Base-by-base conservation (phyloP, 1,284 basidiomycete species). In the Malassezia slooffiae region DNA sequence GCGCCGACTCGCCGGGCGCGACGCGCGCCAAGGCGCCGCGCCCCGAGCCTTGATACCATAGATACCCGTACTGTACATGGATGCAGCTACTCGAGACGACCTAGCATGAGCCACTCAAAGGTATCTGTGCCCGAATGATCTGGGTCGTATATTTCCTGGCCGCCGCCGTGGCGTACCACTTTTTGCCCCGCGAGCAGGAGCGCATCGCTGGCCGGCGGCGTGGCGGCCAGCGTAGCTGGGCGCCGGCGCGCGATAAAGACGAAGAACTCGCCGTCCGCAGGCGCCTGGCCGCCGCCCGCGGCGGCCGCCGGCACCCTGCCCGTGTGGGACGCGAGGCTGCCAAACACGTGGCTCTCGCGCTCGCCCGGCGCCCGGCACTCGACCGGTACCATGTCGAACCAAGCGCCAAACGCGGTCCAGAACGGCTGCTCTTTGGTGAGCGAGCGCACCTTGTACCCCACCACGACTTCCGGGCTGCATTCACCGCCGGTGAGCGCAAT, bases 391-490 rank as follows among this genome's bases (percentile, higher is more conserved):
- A 81, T 83, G 7, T 74, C 66, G 70, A 87, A 89, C 84, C 83
- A 89, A 1, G 81, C 69, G 13, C 84, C 83, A 53, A 89, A 82
- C 0, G 80, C 80, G 10, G 75, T 73, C 85, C 85, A 88, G 67
- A 88, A 89, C 0, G 80, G 74, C 1, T 78, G 74, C 62, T 88
- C 85, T 58, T 85, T 85, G 2, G 75, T 54, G 29, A 85, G 72
- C 49, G 82, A 85, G 26, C 85, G 80, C 31, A 85, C 73, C 70
- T 81, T 84, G 75, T 86, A 74, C 0, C 74, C 54, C 15, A 69
- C 55, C 24, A 67, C 45, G 17, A 69, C 57, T 33, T 58, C 46
- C 4, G 54, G 56, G 15, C 16, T 38, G 6, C 17, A 16, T 4
- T 16, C 23, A 1, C 34, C 22, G 4, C 41, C 36, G 1, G 60